Percentiles rank a stretch among this genome's conserved stretches.
Conservation (phyloP, 805 yeast genomes). For the Candida silvatica region DNA sequence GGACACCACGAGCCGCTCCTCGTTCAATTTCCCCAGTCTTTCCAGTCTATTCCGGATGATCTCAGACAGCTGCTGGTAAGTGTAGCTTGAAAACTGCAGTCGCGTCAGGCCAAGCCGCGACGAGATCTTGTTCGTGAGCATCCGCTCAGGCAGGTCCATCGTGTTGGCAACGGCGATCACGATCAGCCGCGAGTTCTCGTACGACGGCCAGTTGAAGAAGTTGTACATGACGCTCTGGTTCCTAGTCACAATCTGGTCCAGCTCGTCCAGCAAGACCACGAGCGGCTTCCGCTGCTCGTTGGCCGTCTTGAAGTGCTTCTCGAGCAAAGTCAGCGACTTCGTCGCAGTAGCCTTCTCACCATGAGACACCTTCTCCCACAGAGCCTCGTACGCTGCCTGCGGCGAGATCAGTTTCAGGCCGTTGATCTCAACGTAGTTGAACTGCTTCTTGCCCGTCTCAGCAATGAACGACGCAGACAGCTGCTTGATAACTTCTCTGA, state of each 20-base stretch:
- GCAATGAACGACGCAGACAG: constrained; percentile 28
- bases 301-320: constrained; percentile 47
- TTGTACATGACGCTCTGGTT: constrained; percentile 87
- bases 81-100: constrained; percentile 83
- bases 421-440: constrained; percentile 79
- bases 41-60: constrained; percentile 70
- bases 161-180: constrained; percentile 95
- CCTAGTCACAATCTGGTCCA: constrained; percentile 82
- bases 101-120: constrained; percentile 86
- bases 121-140: constrained; percentile 78
- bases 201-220: constrained; percentile 96
- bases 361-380: constrained; percentile 74
- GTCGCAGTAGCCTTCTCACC: constrained; percentile 50
- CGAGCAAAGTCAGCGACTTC: constrained; percentile 60
- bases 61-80: constrained; percentile 63
- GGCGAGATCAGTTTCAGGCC: constrained; percentile 83
- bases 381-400: constrained; percentile 66
- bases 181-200: constrained; percentile 65
- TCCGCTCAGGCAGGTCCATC: constrained; percentile 92
- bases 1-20: constrained; percentile 37
- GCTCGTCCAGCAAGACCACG: constrained; percentile 80
- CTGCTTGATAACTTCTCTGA: constrained; percentile 75
- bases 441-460: constrained; percentile 25
- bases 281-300: constrained; percentile 39
- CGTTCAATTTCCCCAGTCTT: constrained; percentile 30